Evolutionary conservation across 192 early-diverging fungal genomes (phyloP), one percentile per base, ranked within the genome.

Genomic region (Dissophora globulifera): DNA sequence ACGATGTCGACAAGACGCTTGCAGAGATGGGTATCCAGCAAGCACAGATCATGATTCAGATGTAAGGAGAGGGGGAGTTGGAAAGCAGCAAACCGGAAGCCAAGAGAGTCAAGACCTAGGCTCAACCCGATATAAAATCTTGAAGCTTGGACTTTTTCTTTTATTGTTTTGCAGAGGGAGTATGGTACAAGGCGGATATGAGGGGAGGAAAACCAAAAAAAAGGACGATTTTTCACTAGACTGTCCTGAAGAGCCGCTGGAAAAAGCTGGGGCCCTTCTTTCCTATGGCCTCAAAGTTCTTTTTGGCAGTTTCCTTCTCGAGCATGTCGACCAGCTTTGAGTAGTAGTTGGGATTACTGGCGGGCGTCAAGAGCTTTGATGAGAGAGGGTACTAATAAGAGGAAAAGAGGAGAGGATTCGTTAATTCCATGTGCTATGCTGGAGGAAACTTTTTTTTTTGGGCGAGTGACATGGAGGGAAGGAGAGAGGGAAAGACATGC

Each of bases 21-120:
- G 83, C 79, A 40, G 90, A 92, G 22, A 91, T 92, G 46, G 89
- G 89, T 35, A 68, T 93, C 51, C 80, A 75, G 43, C 91, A 89
- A 69, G 84, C 90, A 4, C 76, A 83, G 33, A 46, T 87, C 32
- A 85, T 71, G 49, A 68, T 87, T 15, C 82, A 85, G 23, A 85
- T 82, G 57, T 59, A 26, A 78, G 23, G n/a, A n/a, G n/a, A n/a
- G 31, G 49, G 31, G 33, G 15, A 41, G 23, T 41, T 56, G 13
- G 23, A 38, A 35, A 1, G 52, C 52, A 54, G 22, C 11, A 33
- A 19, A 33, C 52, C 10, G 19, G 16, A 33, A 16, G 52, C 32
- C 17, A 48, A 48, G 20, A 32, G n/a, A n/a, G n/a, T n/a, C n/a
- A n/a, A n/a, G n/a, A n/a, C n/a, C n/a, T n/a, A n/a, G n/a, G n/a